phyloP scores from a whole-genome alignment of 306 rosid genomes.

The Vigna unguiculata region DNA sequence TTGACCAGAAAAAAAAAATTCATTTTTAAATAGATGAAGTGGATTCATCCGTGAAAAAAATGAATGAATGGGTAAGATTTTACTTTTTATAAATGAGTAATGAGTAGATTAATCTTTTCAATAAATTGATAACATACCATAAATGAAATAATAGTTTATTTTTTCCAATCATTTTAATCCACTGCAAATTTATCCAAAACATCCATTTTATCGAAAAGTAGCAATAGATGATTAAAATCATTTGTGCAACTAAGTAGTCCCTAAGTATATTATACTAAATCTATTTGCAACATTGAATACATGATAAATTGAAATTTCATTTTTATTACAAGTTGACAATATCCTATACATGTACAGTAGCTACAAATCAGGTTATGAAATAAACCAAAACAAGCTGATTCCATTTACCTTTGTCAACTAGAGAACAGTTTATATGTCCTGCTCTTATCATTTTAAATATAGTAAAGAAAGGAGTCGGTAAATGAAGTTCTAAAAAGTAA shows the following conservation, averaged over 20 bases:
- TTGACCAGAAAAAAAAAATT: neutral
- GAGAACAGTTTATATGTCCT: constrained; percentile 22
- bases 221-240: neutral
- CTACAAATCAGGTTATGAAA: neutral
- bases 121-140: neutral
- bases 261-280: constrained; percentile 12
- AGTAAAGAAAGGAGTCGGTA: constrained; percentile 11
- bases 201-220: constrained; percentile 1
- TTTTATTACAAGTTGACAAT: constrained; percentile 12
- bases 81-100: neutral
- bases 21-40: neutral
- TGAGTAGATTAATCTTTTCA: neutral
- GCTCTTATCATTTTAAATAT: constrained; percentile 11
- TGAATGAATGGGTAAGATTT: neutral
- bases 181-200: neutral
- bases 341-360: neutral
- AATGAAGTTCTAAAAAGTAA: constrained; percentile 11
- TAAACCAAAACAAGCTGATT: constrained; percentile 14
- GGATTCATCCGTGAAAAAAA: neutral
- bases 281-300: neutral
- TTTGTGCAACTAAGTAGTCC: neutral
- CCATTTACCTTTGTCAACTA: constrained; percentile 11
- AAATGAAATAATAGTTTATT: neutral
- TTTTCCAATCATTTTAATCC: neutral
- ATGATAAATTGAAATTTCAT: neutral